Evolutionary conservation across 106 monocot species (phyloP), one percentile per base, ranked within the genome.

Genomic region (Dendrobium chrysotoxum): DNA sequence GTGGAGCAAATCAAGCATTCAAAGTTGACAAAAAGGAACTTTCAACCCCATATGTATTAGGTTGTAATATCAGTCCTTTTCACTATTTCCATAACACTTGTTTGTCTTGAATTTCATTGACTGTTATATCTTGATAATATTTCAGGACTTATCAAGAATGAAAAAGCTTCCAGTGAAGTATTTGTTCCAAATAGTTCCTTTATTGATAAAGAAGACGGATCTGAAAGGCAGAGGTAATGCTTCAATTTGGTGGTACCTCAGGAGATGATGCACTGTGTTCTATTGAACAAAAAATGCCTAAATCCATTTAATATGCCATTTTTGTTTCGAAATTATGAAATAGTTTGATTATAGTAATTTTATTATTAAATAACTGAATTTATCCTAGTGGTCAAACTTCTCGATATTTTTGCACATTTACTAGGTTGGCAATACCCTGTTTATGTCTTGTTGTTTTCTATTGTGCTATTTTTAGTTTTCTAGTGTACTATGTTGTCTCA

Each of bases 211-310:
- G 42, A 31, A 40, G 80, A 83, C 23, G 86, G 86, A 46, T 93
- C 92, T 79, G 90, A 85, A 78, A 93, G 87, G 50, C 92, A 93
- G 75, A 93, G 92, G 92, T 93, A 86, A 67, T 75, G 53, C 73
- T 42, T 76, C 15, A 35, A 47, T 12, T 66, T 31, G 17, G 8
- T 67, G 57, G 4, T 78, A 4, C 1, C 57, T 75, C 18, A 40
- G 28, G 10, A 67, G 42, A 50, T 81, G 75, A 82, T 77, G 66
- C 75, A 81, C 10, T 75, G 11, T 44, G 55, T 18, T 74, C 18
- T 53, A 15, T 3, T 81, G 11, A 70, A n/a, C 11, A 70, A 68
- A 70, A 68, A 68, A 70, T 15, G 26, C 64, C 9, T 65, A 65
- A 7, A 65, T 65, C 25, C 9, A 23, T 23, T 65, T 65, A 65